A percentile compares a stretch with the other conserved stretches of the same genome.
Conservation (phyloP, 306 rosid genomes). For the Alnus glutinosa region DNA sequence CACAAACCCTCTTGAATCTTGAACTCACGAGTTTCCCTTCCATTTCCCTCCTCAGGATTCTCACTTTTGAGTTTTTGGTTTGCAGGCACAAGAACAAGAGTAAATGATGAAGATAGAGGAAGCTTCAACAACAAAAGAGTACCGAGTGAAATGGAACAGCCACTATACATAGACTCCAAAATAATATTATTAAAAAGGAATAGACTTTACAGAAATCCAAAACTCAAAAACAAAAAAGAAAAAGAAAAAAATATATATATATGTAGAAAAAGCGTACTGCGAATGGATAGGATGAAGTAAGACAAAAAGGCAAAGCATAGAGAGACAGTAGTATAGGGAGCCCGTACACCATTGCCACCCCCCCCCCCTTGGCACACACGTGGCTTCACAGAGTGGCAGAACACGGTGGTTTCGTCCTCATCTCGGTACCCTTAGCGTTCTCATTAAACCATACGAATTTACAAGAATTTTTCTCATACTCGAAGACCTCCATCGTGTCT, state of each 20-base stretch:
- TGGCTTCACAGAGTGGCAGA: background rate
- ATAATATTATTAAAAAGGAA: background rate
- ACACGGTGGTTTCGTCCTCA: slow-evolving; percentile 2
- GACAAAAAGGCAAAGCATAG: slow-evolving; percentile 37
- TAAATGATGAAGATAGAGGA: background rate
- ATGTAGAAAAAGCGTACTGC: background rate
- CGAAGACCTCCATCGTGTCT: background rate
- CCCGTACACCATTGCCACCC: background rate
- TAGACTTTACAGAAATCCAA: background rate
- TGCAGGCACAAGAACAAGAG: background rate
- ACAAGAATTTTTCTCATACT: slow-evolving; percentile 6
- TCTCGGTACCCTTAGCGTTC: background rate
- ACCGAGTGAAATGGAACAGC: background rate
- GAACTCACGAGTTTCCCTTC: slow-evolving; percentile 41
- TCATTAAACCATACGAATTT: background rate
- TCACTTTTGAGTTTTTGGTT: background rate
- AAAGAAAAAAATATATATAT: background rate
- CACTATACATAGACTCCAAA: slow-evolving; percentile 23
- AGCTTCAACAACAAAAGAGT: background rate
- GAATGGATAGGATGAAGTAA: slow-evolving; percentile 22
- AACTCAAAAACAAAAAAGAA: background rate
- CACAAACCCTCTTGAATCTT: slow-evolving; percentile 53
- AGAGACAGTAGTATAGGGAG: background rate
- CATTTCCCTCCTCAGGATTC: slow-evolving; percentile 26
- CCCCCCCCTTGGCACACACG: slow-evolving; percentile 11